Evolutionary conservation across 148 eudicot genomes (phyloP).

Genomic region (Rhododendron kiyosumense): DNA sequence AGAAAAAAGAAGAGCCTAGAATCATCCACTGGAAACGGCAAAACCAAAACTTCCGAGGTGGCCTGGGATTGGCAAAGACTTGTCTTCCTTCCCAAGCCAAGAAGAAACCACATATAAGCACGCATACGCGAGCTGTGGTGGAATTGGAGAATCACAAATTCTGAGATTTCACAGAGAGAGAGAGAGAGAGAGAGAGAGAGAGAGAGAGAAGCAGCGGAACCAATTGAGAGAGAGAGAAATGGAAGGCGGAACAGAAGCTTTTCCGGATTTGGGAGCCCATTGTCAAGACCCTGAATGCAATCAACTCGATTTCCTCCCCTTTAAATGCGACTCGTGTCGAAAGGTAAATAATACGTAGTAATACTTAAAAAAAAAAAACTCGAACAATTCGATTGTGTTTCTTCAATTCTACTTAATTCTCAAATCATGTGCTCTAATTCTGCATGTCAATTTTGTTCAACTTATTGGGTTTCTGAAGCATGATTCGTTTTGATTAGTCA

Average conservation of each 20-base stretch:
- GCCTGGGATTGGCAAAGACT: background rate
- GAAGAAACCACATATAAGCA: background rate
- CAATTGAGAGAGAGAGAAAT: conserved; percentile 2
- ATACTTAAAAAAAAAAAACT: too few species aligned
- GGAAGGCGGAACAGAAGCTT: conserved; percentile 78
- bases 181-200: background rate
- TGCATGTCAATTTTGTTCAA: background rate
- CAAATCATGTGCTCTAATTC: background rate
- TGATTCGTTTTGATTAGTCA: background rate
- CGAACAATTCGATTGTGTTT: too few species aligned
- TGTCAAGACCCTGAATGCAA: conserved; percentile 63
- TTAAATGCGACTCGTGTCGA: conserved; percentile 62
- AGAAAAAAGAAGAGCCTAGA: background rate
- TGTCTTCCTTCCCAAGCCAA: conserved; percentile 38
- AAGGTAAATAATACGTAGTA: conserved; percentile 29
- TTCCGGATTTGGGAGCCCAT: conserved; percentile 76
- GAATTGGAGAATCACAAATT: background rate
- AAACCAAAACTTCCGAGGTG: background rate
- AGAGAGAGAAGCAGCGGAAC: too few species aligned
- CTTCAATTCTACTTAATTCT: background rate
- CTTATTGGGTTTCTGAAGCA: background rate
- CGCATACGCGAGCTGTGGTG: background rate
- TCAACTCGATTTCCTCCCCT: conserved; percentile 93
- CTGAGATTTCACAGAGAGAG: background rate
- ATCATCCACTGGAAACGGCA: conserved; percentile 2